phyloP scores from a whole-genome alignment of 768 basidiomycete genomes.

The Tulasnella calospora region DNA sequence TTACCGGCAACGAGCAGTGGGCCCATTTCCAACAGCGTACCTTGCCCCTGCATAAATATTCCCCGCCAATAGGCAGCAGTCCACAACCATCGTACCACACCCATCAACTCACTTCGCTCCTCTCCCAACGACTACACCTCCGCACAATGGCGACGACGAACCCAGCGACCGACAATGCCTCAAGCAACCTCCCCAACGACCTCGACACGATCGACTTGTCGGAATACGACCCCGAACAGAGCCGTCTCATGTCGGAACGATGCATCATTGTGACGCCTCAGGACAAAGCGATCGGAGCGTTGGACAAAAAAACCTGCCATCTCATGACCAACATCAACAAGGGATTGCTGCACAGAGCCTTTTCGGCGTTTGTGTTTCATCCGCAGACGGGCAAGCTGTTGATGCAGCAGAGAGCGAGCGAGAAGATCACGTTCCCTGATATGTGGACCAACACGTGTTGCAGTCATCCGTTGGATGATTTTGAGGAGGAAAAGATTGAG shows the following conservation, averaged over 20 bases:
- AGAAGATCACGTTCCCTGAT: conserved; percentile 98
- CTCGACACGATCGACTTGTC: conserved; percentile 74
- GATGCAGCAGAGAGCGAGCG: conserved; percentile 90
- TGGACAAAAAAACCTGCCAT: conserved; percentile 97
- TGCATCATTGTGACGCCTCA: conserved; percentile 90
- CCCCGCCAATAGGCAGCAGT: background rate
- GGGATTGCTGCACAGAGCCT: conserved; percentile 93
- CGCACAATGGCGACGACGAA: background rate
- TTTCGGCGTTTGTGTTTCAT: conserved; percentile 94
- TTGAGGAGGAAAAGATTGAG: conserved; percentile 75
- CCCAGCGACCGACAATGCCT: too few species aligned
- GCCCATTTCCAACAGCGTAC: background rate
- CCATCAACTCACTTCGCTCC: background rate
- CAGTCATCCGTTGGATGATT: conserved; percentile 92
- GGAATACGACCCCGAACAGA: conserved; percentile 86
- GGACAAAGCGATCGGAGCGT: conserved; percentile 76
- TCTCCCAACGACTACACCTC: background rate
- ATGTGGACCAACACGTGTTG: conserved; percentile 99
- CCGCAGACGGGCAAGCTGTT: conserved; percentile 90
- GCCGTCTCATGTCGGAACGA: conserved; percentile 90
- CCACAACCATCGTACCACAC: background rate
- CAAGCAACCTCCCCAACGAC: too few species aligned
- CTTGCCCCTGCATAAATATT: background rate
- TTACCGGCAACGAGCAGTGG: background rate
- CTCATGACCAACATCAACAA: conserved; percentile 94